Evolutionary conservation across 1,284 basidiomycete genomes (phyloP).

Genomic region (Fomitiporia mediterranea): DNA sequence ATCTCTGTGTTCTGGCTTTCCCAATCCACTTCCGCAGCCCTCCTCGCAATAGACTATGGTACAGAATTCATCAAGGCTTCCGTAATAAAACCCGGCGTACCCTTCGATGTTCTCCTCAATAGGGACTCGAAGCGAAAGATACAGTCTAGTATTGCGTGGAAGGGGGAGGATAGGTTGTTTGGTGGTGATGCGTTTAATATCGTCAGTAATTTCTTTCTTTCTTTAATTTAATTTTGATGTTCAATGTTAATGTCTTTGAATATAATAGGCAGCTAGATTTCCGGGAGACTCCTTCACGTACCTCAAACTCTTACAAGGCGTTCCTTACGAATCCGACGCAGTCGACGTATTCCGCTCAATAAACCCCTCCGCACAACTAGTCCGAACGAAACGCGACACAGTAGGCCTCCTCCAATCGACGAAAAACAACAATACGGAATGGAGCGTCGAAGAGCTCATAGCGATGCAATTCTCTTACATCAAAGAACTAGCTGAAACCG

Average conservation of each 20-base stretch:
- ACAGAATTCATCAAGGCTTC: constrained; percentile 95
- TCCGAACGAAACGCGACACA: constrained; percentile 58
- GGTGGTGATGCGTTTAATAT: constrained; percentile 84
- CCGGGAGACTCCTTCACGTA: constrained; percentile 85
- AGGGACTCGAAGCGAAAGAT: constrained; percentile 98
- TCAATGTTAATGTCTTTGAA: constrained; percentile 15
- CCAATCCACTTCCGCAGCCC: constrained; percentile 29
- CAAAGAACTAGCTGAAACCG: constrained; percentile 79
- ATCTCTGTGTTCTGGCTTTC: constrained; percentile 13
- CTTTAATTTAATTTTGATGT: constrained; percentile 4
- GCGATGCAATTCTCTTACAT: constrained; percentile 94
- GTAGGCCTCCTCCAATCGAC: constrained; percentile 52
- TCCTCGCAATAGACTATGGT: constrained; percentile 95
- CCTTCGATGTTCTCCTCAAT: constrained; percentile 95
- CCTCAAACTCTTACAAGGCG: constrained; percentile 84
- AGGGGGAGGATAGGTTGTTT: constrained; percentile 82
- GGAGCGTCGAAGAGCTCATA: constrained; percentile 86
- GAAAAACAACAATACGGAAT: constrained; percentile 54
- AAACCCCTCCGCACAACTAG: constrained; percentile 53
- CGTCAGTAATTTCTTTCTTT: constrained; percentile 46
- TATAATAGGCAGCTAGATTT: constrained; percentile 86
- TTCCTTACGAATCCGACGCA: constrained; percentile 57
- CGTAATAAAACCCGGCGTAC: constrained; percentile 91
- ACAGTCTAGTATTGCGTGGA: constrained; percentile 84
- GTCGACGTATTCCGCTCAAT: constrained; percentile 65